Percentiles rank a stretch among this genome's conserved stretches.
Evolutionary conservation across 345 rosid species (phyloP).

Genomic region (Euphorbia peplus): DNA sequence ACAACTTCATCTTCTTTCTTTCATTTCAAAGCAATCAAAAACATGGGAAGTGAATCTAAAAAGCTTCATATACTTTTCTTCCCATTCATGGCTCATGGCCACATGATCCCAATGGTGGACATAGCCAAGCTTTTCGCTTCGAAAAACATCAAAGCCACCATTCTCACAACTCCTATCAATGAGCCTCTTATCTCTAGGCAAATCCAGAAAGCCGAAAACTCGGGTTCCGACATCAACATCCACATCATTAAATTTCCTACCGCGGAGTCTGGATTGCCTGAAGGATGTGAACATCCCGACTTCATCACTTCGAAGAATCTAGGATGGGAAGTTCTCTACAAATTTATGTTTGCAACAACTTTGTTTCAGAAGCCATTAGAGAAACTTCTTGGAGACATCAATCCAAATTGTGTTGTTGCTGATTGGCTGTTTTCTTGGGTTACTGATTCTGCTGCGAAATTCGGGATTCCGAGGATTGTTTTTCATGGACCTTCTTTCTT

Average conservation of each 20-base stretch:
- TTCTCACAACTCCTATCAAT: slow-evolving; percentile 50
- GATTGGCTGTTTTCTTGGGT: slow-evolving; percentile 40
- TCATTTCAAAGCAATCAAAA: not conserved
- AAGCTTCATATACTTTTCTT: slow-evolving; percentile 28
- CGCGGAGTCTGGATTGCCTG: slow-evolving; percentile 32
- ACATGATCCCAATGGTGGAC: slow-evolving; percentile 50
- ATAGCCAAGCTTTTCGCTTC: slow-evolving; percentile 50
- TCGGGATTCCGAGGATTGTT: slow-evolving; percentile 33
- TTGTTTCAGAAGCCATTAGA: slow-evolving; percentile 32
- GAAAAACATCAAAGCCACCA: slow-evolving; percentile 38
- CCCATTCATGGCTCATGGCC: slow-evolving; percentile 56
- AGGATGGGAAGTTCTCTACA: not conserved
- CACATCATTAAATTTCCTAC: slow-evolving; percentile 41
- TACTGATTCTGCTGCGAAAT: slow-evolving; percentile 22
- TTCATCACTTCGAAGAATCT: not conserved
- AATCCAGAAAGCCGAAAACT: slow-evolving; percentile 18
- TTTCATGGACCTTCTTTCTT: slow-evolving; percentile 40
- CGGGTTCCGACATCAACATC: slow-evolving; percentile 31
- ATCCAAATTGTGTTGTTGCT: slow-evolving; percentile 28
- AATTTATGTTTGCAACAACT: slow-evolving; percentile 8
- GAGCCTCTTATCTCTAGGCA: slow-evolving; percentile 29
- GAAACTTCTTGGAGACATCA: slow-evolving; percentile 14
- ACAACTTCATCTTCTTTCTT: no score
- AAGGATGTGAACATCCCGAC: slow-evolving; percentile 11
- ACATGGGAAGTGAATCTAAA: not conserved